Conservation (phyloP, 331 rosid genomes). For the Quercus lobata region DNA sequence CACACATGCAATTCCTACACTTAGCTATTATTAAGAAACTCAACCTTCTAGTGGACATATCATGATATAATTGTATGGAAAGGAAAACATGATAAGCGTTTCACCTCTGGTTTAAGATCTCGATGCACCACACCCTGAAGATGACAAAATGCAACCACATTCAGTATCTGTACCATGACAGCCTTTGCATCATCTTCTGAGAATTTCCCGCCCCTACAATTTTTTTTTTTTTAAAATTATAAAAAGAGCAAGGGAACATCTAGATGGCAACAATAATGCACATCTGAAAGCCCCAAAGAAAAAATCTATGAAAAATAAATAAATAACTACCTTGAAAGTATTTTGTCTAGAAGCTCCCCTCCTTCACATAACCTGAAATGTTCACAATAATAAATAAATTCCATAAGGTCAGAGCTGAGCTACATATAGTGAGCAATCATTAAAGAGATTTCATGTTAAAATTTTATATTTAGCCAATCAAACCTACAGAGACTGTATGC, state of each 20-base stretch:
- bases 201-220: slow-evolving; percentile 87
- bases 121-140: slow-evolving; percentile 99
- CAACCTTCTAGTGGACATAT: slow-evolving; percentile 4
- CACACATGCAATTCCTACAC: slow-evolving; percentile 4
- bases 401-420: not conserved
- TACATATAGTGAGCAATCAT: not conserved
- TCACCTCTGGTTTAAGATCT: slow-evolving; percentile 99
- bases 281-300: slow-evolving; percentile 12
- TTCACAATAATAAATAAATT: slow-evolving; percentile 14
- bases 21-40: slow-evolving; percentile 1
- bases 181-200: slow-evolving; percentile 96
- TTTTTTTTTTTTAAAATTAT: too few relatives aligned
- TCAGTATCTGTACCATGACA: slow-evolving; percentile 92
- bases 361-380: slow-evolving; percentile 97
- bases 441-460: not conserved
- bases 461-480: not conserved
- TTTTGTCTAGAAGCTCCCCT: slow-evolving; percentile 96
- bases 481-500: not conserved
- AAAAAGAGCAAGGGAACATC: slow-evolving; percentile 28
- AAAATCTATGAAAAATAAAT: not conserved
- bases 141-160: slow-evolving; percentile 91
- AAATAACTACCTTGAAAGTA: slow-evolving; percentile 78
- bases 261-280: slow-evolving; percentile 10
- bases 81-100: slow-evolving; percentile 7
- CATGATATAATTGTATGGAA: slow-evolving; percentile 5